phyloP scores from a whole-genome alignment of 345 rosid genomes.

The Citrus hindsii region DNA sequence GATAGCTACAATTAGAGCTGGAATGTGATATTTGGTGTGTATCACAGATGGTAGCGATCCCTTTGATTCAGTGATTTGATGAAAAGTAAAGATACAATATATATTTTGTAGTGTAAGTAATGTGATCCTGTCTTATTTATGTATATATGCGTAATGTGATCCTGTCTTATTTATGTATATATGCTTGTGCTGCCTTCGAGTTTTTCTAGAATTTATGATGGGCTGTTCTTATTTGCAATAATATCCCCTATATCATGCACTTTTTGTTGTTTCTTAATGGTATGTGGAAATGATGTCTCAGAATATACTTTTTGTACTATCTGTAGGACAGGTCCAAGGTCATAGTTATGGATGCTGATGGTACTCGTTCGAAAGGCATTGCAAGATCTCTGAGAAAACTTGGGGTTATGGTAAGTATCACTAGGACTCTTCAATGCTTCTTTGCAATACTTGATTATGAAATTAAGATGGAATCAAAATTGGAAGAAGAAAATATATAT shows the following conservation, averaged over 20 bases:
- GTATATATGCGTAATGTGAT: background rate
- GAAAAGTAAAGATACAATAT: background rate
- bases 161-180: background rate
- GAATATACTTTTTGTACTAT: constrained; percentile 34
- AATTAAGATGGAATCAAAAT: background rate
- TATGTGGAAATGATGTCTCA: constrained; percentile 22
- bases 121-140: background rate
- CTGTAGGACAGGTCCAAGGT: constrained; percentile 97
- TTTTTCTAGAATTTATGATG: background rate
- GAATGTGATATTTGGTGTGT: background rate
- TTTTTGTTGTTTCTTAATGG: background rate
- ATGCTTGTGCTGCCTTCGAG: background rate
- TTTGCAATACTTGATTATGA: background rate
- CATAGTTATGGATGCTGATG: constrained; percentile 93
- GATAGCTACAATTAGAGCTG: background rate
- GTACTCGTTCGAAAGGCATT: constrained; percentile 75
- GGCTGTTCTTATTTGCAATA: background rate
- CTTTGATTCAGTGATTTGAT: background rate
- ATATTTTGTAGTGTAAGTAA: background rate
- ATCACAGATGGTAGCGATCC: background rate
- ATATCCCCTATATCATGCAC: background rate
- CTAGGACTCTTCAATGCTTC: constrained; percentile 8
- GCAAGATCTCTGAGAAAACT: constrained; percentile 91
- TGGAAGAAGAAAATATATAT: background rate
- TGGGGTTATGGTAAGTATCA: constrained; percentile 63